Percentiles rank a stretch among this genome's conserved stretches.
Evolutionary conservation across 73 alveolate species (phyloP).

Genomic region (Effrenium voratum): DNA sequence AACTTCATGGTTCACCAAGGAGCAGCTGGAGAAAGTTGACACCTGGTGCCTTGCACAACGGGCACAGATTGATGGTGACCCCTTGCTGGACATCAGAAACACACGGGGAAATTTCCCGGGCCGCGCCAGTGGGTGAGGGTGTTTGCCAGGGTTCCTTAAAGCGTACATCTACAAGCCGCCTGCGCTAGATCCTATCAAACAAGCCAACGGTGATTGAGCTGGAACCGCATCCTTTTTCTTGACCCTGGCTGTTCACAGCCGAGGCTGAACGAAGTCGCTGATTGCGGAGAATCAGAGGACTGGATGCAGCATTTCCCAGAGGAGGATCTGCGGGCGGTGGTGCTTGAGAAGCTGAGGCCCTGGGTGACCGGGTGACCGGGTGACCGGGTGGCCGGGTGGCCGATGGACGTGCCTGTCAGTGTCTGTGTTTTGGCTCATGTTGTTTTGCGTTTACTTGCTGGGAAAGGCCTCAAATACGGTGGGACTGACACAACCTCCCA

Average conservation of each 20-base stretch:
- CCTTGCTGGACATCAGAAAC: too few species aligned
- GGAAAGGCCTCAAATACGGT: neutral
- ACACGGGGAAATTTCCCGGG: too few species aligned
- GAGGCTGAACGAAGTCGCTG: constrained; percentile 76
- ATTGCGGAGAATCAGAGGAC: constrained; percentile 79
- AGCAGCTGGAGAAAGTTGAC: constrained; percentile 58
- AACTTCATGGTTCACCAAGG: constrained; percentile 63
- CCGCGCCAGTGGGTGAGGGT: too few species aligned
- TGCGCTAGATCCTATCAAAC: too few species aligned
- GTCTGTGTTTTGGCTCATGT: neutral
- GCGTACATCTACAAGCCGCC: too few species aligned
- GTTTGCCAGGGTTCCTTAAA: too few species aligned
- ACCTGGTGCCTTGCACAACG: constrained; percentile 26
- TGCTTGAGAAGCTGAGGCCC: constrained; percentile 86
- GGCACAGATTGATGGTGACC: too few species aligned
- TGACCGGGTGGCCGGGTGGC: neutral
- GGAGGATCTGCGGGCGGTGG: constrained; percentile 62
- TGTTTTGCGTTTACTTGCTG: neutral
- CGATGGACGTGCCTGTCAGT: neutral
- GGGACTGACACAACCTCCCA: too few species aligned
- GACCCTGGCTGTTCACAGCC: too few species aligned
- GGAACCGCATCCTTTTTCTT: too few species aligned
- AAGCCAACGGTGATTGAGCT: too few species aligned
- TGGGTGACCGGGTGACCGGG: too few species aligned
- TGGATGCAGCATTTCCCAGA: constrained; percentile 89